Percentiles rank a stretch among this genome's conserved stretches.
Evolutionary conservation across 1,139 yeast genomes (phyloP).

Genomic region (Nakaseomyces sp.): DNA sequence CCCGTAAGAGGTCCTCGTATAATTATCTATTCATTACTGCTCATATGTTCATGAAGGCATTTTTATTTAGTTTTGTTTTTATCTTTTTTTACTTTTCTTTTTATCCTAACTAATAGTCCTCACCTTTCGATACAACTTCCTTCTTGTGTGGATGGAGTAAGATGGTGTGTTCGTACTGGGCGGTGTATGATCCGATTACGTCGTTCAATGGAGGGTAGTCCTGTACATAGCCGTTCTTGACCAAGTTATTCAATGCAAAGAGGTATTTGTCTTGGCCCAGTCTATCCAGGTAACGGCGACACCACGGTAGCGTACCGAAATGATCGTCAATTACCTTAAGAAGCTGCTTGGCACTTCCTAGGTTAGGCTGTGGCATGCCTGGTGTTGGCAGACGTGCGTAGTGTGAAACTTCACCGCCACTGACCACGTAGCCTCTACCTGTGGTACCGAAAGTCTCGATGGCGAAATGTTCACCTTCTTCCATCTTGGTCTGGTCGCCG

Average conservation of each 20-base stretch:
- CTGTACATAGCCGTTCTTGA: constrained; percentile 75
- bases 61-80: too few relatives aligned
- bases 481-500: constrained; percentile 94
- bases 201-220: constrained; percentile 98
- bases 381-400: constrained; percentile 55
- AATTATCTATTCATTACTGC: not conserved
- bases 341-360: constrained; percentile 60
- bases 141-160: constrained; percentile 83
- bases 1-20: too few relatives aligned
- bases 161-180: constrained; percentile 93
- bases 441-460: constrained; percentile 97
- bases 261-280: constrained; percentile 87
- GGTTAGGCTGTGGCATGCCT: constrained; percentile 44
- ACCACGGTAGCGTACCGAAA: constrained; percentile 93
- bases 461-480: constrained; percentile 96
- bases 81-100: too few relatives aligned
- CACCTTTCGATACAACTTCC: constrained; percentile 93
- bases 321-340: constrained; percentile 61
- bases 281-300: constrained; percentile 88
- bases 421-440: constrained; percentile 81
- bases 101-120: constrained; percentile 59
- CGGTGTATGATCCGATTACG: constrained; percentile 78
- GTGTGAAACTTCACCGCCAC: constrained; percentile 91
- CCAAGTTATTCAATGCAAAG: constrained; percentile 80
- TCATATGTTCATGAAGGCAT: not conserved